Percentiles rank a stretch among this genome's conserved stretches.
Evolutionary conservation across 2,329 filamentous ascomycete genomes (phyloP).

Genomic region (Ophiostoma sp.): DNA sequence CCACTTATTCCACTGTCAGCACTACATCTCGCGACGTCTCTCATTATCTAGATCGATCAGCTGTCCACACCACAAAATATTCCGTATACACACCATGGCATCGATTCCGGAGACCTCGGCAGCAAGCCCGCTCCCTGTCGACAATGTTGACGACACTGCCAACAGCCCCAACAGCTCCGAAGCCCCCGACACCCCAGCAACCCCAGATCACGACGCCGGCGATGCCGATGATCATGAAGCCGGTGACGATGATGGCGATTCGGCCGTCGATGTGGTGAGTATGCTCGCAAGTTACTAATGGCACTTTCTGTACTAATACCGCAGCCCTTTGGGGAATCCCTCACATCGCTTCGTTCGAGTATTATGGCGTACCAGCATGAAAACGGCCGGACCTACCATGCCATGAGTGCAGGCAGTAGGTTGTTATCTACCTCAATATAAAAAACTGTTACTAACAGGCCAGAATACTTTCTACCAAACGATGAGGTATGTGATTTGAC

Average conservation of each 20-base stretch:
- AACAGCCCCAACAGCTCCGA: background rate
- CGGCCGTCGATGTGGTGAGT: conserved; percentile 1
- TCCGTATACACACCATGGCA: background rate
- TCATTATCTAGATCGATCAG: background rate
- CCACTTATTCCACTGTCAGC: too few species aligned
- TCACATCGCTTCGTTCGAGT: conserved; percentile 28
- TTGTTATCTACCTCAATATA: background rate
- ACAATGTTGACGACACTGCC: background rate
- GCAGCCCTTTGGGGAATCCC: conserved; percentile 25
- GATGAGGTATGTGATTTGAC: conserved; percentile 24
- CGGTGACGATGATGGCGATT: background rate
- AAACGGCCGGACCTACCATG: conserved; percentile 29
- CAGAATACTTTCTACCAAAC: conserved; percentile 28
- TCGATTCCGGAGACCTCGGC: background rate
- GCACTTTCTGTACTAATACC: background rate
- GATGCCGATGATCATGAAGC: background rate
- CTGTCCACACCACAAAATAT: background rate
- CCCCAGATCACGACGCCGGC: background rate
- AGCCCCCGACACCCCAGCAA: background rate
- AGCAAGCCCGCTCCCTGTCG: background rate
- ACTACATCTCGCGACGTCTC: too few species aligned
- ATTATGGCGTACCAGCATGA: conserved; percentile 28
- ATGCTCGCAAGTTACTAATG: background rate
- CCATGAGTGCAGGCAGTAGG: conserved; percentile 30
- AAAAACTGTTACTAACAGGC: background rate